Evolutionary conservation across 1,284 basidiomycete species (phyloP), one percentile per base, ranked within the genome.

Genomic region (Marasmius fiardii): DNA sequence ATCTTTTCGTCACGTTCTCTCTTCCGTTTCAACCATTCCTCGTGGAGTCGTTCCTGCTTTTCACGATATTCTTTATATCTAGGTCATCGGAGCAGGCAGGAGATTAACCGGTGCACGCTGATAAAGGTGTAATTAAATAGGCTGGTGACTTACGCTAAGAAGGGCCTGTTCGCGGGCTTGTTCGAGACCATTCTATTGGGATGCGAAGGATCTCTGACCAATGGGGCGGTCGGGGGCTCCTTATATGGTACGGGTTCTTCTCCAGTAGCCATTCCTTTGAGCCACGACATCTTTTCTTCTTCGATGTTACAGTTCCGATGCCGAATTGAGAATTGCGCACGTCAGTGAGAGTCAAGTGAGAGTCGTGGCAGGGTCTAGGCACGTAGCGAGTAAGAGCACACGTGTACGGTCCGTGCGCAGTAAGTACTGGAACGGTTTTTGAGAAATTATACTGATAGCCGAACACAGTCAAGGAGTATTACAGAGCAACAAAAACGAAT

Each of bases 111-210:
- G 56, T 61, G 52, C 44, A 43, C 51, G 57, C 34, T 56, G 43
- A 33, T 35, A 52, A 55, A 24, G 26, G 54, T 48, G 37, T 24
- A 51, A 60, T 43, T 35, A 35, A 43, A 51, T 7, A n/a, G 39
- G 51, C 31, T 51, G 48, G 28, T 34, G 28, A 82, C 88, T 62
- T 73, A 92, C 86, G 83, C 83, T 51, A 93, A 79, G 70, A 91
- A 93, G 20, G 91, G 92, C 60, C 80, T 76, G 71, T 93, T 93
- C 34, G 91, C 88, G 54, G 80, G 69, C 72, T 92, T 93, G 59
- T 81, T 82, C 35, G 85, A 80, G 43, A 93, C 89, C 79, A 83
- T 80, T 62, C 86, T 78, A 57, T 76, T 75, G 2, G 82, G 81
- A 58, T 82, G 77, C 49, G 67, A 60, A 49, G 86, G 85, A 66